Conservation (phyloP, 441 rosid genomes). For the Jatropha multifida region DNA sequence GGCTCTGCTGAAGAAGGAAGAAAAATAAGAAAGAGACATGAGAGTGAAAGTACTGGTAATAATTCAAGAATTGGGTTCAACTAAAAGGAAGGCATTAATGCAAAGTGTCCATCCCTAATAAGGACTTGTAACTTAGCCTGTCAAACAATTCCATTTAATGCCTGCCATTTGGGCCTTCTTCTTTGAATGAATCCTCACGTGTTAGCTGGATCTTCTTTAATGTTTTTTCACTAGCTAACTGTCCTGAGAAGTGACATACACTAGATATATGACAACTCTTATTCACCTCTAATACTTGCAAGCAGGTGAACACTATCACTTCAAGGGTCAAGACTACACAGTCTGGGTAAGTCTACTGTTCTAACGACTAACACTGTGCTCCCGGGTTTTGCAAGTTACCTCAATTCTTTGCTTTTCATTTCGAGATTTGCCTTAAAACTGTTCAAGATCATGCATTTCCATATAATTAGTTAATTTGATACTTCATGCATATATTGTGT, state of each 20-base stretch:
- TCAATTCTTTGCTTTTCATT: background rate
- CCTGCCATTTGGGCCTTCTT: too few species aligned
- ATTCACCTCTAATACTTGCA: too few species aligned
- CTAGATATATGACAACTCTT: too few species aligned
- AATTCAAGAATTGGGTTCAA: background rate
- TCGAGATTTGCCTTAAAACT: background rate
- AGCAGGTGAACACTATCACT: background rate
- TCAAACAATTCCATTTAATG: too few species aligned
- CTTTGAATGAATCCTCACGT: background rate
- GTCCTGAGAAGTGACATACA: background rate
- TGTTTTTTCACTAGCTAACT: conserved; percentile 2
- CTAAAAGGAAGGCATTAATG: background rate
- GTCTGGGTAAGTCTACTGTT: too few species aligned
- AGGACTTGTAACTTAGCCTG: background rate
- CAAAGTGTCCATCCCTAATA: too few species aligned
- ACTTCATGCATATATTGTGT: too few species aligned
- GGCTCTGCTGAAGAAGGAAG: too few species aligned
- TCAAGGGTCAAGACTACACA: too few species aligned
- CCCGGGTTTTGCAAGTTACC: background rate
- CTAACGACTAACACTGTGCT: background rate
- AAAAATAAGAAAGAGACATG: too few species aligned
- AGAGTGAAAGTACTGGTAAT: too few species aligned
- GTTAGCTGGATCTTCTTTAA: conserved; percentile 10
- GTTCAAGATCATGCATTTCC: background rate
- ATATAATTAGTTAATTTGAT: too few species aligned